A percentile compares a stretch with the other conserved stretches of the same genome.
Conservation (phyloP, 192 early-diverging fungal genomes). For the Thamnidium elegans region DNA sequence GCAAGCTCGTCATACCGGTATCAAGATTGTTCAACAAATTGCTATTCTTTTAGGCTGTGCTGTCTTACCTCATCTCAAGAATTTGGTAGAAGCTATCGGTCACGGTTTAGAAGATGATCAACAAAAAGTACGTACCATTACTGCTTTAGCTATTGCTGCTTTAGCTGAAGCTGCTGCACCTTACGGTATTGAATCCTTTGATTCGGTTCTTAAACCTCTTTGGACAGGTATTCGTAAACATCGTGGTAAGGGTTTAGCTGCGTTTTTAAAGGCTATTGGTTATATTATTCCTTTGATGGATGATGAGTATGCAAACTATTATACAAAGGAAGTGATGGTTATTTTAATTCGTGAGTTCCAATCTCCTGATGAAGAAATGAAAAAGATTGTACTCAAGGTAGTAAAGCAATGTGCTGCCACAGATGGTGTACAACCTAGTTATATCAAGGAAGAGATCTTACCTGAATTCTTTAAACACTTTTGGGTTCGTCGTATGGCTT, state of each 20-base stretch:
- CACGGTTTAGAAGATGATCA: conserved; percentile 95
- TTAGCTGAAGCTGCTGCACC: conserved; percentile 96
- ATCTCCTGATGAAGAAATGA: conserved; percentile 98
- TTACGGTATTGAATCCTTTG: conserved; percentile 98
- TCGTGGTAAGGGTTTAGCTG: conserved; percentile 92
- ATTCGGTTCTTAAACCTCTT: conserved; percentile 83
- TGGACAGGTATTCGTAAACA: conserved; percentile 94
- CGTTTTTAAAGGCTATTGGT: conserved; percentile 98
- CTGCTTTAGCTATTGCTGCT: conserved; percentile 91
- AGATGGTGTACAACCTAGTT: conserved; percentile 82
- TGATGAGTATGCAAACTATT: conserved; percentile 88
- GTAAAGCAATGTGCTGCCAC: conserved; percentile 95
- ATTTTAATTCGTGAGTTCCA: conserved; percentile 94
- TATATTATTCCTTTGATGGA: conserved; percentile 99
- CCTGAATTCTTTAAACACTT: conserved; percentile 96
- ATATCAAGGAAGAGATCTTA: conserved; percentile 88
- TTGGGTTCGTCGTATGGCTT: conserved; percentile 96
- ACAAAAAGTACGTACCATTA: conserved; percentile 93
- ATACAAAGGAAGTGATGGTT: conserved; percentile 92
- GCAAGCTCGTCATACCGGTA: conserved; percentile 98
- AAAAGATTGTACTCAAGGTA: conserved; percentile 96
- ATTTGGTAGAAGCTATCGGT: conserved; percentile 87
- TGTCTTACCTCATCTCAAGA: conserved; percentile 90
- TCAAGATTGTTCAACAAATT: conserved; percentile 96
- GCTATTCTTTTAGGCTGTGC: conserved; percentile 94